Conservation (phyloP, 495 filamentous ascomycete species). For the Cercophora sp. region DNA sequence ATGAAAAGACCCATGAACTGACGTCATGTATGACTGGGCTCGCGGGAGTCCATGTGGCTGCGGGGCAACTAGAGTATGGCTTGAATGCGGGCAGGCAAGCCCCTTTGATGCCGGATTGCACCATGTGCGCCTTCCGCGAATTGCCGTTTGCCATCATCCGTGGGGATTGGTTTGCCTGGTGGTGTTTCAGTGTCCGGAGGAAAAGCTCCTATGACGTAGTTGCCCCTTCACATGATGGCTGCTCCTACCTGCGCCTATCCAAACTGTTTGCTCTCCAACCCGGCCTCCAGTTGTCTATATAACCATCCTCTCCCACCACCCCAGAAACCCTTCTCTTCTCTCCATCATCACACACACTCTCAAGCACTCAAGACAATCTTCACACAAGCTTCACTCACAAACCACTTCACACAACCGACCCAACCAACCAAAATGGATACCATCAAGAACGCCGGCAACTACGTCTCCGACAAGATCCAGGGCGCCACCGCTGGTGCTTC, state of each 20-base stretch:
- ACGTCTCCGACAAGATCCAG: constrained; percentile 54
- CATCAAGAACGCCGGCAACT: constrained; percentile 58
- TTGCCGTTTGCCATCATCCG: not conserved
- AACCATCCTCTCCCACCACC: constrained; percentile 18
- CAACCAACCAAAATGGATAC: constrained; percentile 51
- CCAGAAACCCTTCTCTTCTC: constrained; percentile 5
- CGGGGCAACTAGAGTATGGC: not conserved
- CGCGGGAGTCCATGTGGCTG: not conserved
- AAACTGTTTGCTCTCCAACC: no score
- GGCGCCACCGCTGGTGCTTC: constrained; percentile 41
- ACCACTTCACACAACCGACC: constrained; percentile 33
- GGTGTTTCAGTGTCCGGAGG: not conserved
- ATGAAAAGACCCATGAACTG: not conserved
- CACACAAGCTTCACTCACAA: constrained; percentile 29
- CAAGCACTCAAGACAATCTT: constrained; percentile 14
- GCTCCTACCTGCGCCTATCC: no score
- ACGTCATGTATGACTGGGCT: constrained; percentile 9
- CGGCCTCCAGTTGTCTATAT: constrained; percentile 21
- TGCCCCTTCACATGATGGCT: constrained; percentile 12
- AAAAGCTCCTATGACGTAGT: constrained; percentile 11
- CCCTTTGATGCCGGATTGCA: constrained; percentile 5
- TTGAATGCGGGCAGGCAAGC: not conserved
- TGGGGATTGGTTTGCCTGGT: not conserved
- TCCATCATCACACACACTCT: constrained; percentile 23
- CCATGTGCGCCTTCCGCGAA: not conserved